These are phyloP conservation scores for Cryptococcus neoformans DNA, from an alignment of 1,284 basidiomycete species.

Conservation along the genomic window DNA sequence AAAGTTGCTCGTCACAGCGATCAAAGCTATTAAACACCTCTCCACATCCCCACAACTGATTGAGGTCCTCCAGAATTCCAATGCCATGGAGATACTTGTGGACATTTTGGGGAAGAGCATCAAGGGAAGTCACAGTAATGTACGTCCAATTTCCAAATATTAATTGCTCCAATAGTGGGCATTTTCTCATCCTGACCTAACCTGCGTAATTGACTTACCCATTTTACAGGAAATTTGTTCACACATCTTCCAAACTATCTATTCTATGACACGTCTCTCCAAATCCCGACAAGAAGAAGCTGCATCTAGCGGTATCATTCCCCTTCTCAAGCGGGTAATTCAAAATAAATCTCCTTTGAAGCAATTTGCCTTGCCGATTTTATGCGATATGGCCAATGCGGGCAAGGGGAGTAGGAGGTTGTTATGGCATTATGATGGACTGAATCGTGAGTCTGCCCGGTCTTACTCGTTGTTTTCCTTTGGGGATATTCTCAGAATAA, in stretches of 20 bases:
- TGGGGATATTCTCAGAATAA: too few relatives aligned
- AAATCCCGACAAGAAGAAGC: constrained; percentile 95
- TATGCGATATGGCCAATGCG: constrained; percentile 91
- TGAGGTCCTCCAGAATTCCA: constrained; percentile 93
- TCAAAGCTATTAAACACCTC: constrained; percentile 94
- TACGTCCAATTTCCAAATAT: constrained; percentile 49
- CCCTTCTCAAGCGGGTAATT: constrained; percentile 82
- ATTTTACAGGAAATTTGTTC: constrained; percentile 73
- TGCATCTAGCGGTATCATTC: constrained; percentile 89
- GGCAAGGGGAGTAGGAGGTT: constrained; percentile 84
- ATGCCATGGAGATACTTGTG: constrained; percentile 87
- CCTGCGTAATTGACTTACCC: neutral
- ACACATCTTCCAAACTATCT: constrained; percentile 85
- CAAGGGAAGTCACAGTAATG: constrained; percentile 73
- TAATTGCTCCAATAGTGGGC: neutral
- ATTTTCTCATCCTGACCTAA: neutral
- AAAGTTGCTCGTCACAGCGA: constrained; percentile 78
- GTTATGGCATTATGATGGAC: constrained; percentile 83
- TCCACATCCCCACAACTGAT: constrained; percentile 87
- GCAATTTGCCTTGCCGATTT: constrained; percentile 93
- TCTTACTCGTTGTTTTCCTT: neutral
- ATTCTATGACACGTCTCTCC: constrained; percentile 90
- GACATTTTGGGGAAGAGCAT: constrained; percentile 77
- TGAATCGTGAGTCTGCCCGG: constrained; percentile 50
- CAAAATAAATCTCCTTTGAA: constrained; percentile 84